Conservation (phyloP, 2,329 filamentous ascomycete genomes). For the Neobulgaria alba region DNA sequence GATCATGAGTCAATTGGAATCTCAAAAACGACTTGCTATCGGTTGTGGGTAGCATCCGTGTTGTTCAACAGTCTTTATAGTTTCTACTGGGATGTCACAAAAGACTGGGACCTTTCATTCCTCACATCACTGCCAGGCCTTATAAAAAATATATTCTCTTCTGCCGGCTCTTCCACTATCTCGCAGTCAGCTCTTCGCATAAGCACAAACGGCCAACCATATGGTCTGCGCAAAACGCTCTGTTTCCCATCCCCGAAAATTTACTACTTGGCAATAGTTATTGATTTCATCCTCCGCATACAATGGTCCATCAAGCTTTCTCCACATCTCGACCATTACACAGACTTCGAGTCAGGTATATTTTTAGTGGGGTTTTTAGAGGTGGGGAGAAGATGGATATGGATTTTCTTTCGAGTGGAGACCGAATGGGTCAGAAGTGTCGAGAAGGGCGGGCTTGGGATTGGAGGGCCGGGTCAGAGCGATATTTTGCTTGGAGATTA, state of each 20-base stretch:
- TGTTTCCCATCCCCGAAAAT: slow-evolving; percentile 62
- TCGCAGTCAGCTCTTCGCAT: slow-evolving; percentile 59
- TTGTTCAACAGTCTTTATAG: slow-evolving; percentile 82
- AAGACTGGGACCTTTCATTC: slow-evolving; percentile 92
- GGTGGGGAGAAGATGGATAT: slow-evolving; percentile 83
- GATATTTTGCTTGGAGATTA: slow-evolving; percentile 71
- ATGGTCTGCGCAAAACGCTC: slow-evolving; percentile 64
- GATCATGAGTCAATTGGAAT: slow-evolving; percentile 30
- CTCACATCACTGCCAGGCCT: slow-evolving; percentile 47
- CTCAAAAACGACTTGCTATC: slow-evolving; percentile 38
- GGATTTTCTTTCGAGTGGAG: slow-evolving; percentile 94
- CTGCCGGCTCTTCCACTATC: too few species aligned
- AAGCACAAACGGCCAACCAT: neutral
- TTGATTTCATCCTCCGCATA: slow-evolving; percentile 76
- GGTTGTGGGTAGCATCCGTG: slow-evolving; percentile 62
- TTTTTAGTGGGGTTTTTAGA: slow-evolving; percentile 84
- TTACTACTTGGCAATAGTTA: slow-evolving; percentile 73
- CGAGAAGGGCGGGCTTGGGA: slow-evolving; percentile 10
- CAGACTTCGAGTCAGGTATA: slow-evolving; percentile 80
- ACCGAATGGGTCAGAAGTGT: slow-evolving; percentile 73
- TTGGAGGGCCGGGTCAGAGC: slow-evolving; percentile 50
- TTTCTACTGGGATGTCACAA: slow-evolving; percentile 97
- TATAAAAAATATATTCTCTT: slow-evolving; percentile 22
- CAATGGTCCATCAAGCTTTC: slow-evolving; percentile 88
- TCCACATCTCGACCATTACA: slow-evolving; percentile 71